phyloP scores from a whole-genome alignment of 352 stramenopile species.

The Phytophthora cajani region DNA sequence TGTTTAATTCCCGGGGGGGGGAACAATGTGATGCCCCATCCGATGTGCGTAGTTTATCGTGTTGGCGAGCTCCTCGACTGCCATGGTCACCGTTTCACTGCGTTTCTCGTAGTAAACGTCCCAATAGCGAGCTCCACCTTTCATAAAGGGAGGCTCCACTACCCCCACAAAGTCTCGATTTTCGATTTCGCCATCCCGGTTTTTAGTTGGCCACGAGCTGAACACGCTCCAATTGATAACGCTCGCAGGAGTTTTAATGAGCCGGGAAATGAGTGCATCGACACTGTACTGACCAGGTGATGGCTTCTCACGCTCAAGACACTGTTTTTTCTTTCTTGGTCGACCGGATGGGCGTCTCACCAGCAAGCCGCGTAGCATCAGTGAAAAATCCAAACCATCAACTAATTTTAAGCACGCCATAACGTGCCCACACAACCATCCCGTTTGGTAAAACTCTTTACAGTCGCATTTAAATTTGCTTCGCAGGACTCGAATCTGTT shows the following conservation, averaged over 20 bases:
- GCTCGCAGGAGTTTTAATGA: neutral
- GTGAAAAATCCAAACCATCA: neutral
- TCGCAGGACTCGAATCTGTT: no score
- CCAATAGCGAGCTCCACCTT: neutral
- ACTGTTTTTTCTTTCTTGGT: neutral
- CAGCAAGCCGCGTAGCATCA: neutral
- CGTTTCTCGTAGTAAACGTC: neutral
- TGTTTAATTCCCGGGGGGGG: neutral
- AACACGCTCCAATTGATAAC: neutral
- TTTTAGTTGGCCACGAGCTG: neutral
- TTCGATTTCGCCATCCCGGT: neutral
- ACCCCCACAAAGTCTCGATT: neutral
- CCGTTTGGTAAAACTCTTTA: neutral
- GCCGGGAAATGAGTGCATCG: neutral
- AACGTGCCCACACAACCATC: neutral
- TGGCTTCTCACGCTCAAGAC: neutral
- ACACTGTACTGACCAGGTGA: neutral
- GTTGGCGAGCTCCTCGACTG: neutral
- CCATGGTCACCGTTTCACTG: neutral
- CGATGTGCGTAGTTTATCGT: neutral
- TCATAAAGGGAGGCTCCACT: neutral
- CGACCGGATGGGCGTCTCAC: neutral
- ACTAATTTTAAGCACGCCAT: neutral
- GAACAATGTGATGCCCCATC: neutral
- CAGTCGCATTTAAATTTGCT: no score